These are phyloP conservation scores for Linaria vulgaris DNA, from an alignment of 257 asterid genomes.

Conservation along the genomic window DNA sequence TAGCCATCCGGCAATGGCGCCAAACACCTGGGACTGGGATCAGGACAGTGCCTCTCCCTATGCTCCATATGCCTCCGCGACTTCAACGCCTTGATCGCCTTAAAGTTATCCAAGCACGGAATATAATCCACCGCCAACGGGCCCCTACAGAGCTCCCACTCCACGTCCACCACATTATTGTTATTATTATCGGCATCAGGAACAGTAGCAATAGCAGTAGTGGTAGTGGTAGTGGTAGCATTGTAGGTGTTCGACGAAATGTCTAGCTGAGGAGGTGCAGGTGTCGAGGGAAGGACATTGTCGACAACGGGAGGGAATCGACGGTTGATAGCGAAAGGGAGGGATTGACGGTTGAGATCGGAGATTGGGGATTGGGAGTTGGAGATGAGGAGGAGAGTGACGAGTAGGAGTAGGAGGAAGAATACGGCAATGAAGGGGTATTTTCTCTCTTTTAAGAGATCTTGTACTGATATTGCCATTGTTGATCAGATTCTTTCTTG, in stretches of 20 bases:
- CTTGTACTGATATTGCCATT: slow-evolving; percentile 59
- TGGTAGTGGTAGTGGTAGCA: too few relatives aligned
- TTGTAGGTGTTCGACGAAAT: slow-evolving; percentile 22
- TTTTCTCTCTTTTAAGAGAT: slow-evolving; percentile 64
- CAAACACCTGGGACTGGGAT: slow-evolving; percentile 67
- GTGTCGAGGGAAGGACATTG: too few relatives aligned
- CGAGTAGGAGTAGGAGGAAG: slow-evolving; percentile 57
- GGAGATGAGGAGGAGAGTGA: slow-evolving; percentile 64
- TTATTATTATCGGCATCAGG: slow-evolving; percentile 22
- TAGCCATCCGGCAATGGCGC: slow-evolving; percentile 75
- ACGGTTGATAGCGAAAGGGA: slow-evolving; percentile 7
- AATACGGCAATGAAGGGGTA: slow-evolving; percentile 68
- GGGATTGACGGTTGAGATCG: slow-evolving; percentile 34
- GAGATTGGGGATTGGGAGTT: slow-evolving; percentile 55
- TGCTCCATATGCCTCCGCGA: slow-evolving; percentile 83
- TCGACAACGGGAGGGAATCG: background rate
- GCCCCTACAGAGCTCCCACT: slow-evolving; percentile 66
- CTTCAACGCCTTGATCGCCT: slow-evolving; percentile 54
- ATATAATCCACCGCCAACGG: slow-evolving; percentile 60
- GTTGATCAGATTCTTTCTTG: background rate
- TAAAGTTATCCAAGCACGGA: slow-evolving; percentile 84
- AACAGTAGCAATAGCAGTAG: too few relatives aligned
- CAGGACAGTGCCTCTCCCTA: slow-evolving; percentile 92
- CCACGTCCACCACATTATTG: slow-evolving; percentile 34
- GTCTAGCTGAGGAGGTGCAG: background rate